Evolutionary conservation across 2,329 filamentous ascomycete genomes (phyloP), one percentile per base, ranked within the genome.

Genomic region (Phoma herbarum): DNA sequence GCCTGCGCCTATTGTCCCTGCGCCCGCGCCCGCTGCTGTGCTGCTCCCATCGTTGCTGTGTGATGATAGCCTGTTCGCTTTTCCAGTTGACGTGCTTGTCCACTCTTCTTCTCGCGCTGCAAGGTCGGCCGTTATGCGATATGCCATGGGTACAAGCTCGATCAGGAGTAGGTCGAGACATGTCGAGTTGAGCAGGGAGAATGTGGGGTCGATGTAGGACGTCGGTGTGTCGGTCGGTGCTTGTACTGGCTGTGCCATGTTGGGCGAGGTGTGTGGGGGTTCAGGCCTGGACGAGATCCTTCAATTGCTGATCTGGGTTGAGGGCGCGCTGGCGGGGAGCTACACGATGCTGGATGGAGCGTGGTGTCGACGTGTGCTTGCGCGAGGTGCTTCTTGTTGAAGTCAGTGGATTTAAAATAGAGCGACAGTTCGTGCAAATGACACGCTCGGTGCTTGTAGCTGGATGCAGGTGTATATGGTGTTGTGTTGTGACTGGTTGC

Each of bases 91-190:
- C 2, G 60, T 57, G 25, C 66, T 65, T 20, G 72, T 63, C 67
- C 61, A 81, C 23, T 78, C 77, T 63, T 82, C 76, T 59, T 84
- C 77, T 51, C 78, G 75, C 28, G 79, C 80, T 58, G 88, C 86
- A 4, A 92, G 83, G 72, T 95, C 89, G 72, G 88, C 86, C 22
- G 92, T 89, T 62, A 98, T 85, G 65, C 95, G 88, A 78, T 96
- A 92, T 5, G 94, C 91, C 83, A 98, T 90, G 37, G 95, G 95
- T 16, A 99, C 95, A 54, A 99, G 87, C 81, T 99, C 95, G 75
- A 98, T 98, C 69, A 99, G 86, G 56, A 99, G 86, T 69, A 99
- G 90, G 79, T 99, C 95, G 70, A 99, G 88, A 76, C 91, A 93
- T 46, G 94, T 95, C 57, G 90, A 87, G 80, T 86, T 90, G 69